phyloP scores from a whole-genome alignment of 176 grass and related monocot genomes.

The Hsuehochloa calcarea region DNA sequence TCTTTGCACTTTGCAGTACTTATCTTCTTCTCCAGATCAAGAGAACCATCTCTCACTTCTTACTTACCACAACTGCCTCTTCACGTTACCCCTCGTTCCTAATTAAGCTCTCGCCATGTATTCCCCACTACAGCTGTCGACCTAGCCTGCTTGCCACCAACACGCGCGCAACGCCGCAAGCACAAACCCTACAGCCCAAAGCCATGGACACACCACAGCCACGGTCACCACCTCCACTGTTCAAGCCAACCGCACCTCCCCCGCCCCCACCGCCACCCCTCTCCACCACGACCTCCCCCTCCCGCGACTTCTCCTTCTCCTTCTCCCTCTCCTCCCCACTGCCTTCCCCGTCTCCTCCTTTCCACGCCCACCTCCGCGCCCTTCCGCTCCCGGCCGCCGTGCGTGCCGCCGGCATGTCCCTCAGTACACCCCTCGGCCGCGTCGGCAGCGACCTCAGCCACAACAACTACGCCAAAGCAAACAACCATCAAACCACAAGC shows the following conservation, averaged over 20 bases:
- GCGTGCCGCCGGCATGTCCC: conserved; percentile 32
- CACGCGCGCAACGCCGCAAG: conserved; percentile 15
- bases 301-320: conserved; percentile 57
- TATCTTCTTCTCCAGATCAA: not conserved
- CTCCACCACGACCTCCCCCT: conserved; percentile 34
- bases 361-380: conserved; percentile 25
- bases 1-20: not conserved
- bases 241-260: conserved; percentile 14
- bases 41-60: not conserved
- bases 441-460: conserved; percentile 61
- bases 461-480: conserved; percentile 36
- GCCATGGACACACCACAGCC: conserved; percentile 51
- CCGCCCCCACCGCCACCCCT: conserved; percentile 20
- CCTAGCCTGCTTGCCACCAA: conserved; percentile 31
- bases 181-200: conserved; percentile 37
- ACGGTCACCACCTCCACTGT: conserved; percentile 29
- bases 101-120: not conserved
- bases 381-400: conserved; percentile 15
- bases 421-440: conserved; percentile 39
- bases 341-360: not conserved
- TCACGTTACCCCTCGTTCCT: not conserved
- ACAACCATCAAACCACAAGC: conserved; percentile 20
- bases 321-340: conserved; percentile 21
- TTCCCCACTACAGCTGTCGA: conserved; percentile 39
- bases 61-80: not conserved